Percentiles rank a stretch among this genome's conserved stretches.
phyloP scores from a whole-genome alignment of 805 yeast species.

The Barnettozyma sp. region DNA sequence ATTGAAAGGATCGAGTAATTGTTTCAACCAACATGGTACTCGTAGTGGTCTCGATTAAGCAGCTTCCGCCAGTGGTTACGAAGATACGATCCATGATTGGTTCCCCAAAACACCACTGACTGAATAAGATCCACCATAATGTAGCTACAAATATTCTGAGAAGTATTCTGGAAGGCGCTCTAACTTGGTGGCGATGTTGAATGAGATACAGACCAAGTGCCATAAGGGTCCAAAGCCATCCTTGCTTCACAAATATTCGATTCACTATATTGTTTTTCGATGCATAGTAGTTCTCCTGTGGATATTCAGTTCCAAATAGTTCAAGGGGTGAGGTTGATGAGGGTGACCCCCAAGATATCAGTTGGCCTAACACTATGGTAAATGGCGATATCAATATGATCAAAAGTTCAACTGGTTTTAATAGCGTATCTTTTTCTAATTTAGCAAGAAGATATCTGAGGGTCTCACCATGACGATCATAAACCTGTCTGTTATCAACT shows the following conservation, averaged over 20 bases:
- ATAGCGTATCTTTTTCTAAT: slow-evolving; percentile 5
- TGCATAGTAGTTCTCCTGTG: slow-evolving; percentile 26
- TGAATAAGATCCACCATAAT: slow-evolving; percentile 75
- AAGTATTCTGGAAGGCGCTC: slow-evolving; percentile 7
- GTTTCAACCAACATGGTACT: slow-evolving; percentile 3
- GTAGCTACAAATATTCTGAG: slow-evolving; percentile 32
- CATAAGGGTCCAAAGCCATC: slow-evolving; percentile 86
- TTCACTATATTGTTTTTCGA: slow-evolving; percentile 68
- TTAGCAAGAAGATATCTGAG: neutral
- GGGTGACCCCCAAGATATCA: slow-evolving; percentile 31
- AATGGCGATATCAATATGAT: slow-evolving; percentile 28
- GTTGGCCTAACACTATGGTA: slow-evolving; percentile 45
- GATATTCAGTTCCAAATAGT: neutral
- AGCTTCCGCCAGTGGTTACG: slow-evolving; percentile 74
- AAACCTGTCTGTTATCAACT: too few relatives aligned
- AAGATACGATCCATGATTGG: slow-evolving; percentile 90
- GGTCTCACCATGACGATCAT: slow-evolving; percentile 11
- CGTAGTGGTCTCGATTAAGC: slow-evolving; percentile 28
- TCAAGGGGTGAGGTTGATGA: slow-evolving; percentile 1
- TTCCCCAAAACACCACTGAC: slow-evolving; percentile 78
- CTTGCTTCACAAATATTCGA: slow-evolving; percentile 70
- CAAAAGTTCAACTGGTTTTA: slow-evolving; percentile 11
- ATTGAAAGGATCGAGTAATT: slow-evolving; percentile 21
- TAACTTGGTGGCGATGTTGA: slow-evolving; percentile 13
- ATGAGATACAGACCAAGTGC: slow-evolving; percentile 28